A percentile compares a stretch with the other conserved stretches of the same genome.
Conservation (phyloP, 441 rosid genomes). For the Rhodomyrtus psidioides region DNA sequence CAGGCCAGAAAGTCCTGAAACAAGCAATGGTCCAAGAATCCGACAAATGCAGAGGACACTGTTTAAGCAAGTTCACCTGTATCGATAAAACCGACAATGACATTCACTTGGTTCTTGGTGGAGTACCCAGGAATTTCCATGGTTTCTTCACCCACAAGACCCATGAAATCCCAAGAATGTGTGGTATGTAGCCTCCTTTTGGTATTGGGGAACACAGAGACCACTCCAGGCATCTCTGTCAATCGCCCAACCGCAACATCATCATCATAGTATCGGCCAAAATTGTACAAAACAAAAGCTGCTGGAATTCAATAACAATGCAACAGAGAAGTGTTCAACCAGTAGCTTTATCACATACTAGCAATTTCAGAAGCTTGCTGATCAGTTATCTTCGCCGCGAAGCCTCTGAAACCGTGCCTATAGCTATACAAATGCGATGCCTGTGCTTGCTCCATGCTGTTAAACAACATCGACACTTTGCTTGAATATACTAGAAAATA, state of each 20-base stretch:
- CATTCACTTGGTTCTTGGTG: conserved; percentile 42
- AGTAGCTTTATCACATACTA: conserved; percentile 13
- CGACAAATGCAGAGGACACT: not conserved
- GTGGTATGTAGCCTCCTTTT: conserved; percentile 49
- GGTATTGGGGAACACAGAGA: conserved; percentile 43
- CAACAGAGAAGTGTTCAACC: not conserved
- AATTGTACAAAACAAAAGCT: not conserved
- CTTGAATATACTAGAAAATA: not conserved
- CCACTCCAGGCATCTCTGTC: conserved; percentile 47
- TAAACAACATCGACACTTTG: not conserved
- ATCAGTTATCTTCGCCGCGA: conserved; percentile 45
- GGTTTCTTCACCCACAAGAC: conserved; percentile 36
- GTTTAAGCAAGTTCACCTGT: conserved; percentile 23
- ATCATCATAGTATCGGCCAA: not conserved
- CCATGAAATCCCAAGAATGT: conserved; percentile 61
- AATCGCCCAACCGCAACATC: not conserved
- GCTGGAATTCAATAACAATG: not conserved
- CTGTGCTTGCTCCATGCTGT: conserved; percentile 33
- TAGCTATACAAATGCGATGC: conserved; percentile 44
- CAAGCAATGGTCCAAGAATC: not conserved
- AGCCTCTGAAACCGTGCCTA: conserved; percentile 43
- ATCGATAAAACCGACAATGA: conserved; percentile 43
- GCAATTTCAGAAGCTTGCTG: conserved; percentile 41
- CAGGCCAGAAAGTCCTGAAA: not conserved
- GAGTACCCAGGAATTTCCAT: conserved; percentile 46